Evolutionary conservation across 805 yeast species (phyloP), one percentile per base, ranked within the genome.

Genomic region (Lachancea thermotolerans): DNA sequence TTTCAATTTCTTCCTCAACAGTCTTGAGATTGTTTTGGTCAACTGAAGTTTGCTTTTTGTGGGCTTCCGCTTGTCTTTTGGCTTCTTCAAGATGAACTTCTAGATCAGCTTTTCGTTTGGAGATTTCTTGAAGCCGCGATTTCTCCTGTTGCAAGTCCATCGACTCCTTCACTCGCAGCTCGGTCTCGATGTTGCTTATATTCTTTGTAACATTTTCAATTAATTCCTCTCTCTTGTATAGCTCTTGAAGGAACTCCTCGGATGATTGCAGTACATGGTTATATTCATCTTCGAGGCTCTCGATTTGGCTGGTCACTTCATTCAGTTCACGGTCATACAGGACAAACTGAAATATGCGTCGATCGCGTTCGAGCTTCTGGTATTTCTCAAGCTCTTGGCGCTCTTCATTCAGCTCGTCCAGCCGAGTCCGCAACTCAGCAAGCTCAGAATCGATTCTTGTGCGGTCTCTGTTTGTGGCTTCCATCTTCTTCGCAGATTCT

Each of bases 401-500:
- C 60, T 93, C 98, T 41, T 81, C 72, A 58, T 84, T 87, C 54
- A 93, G 75, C 64, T 89, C 96, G 2, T 76, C 68, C 40, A 91
- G 70, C 56, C 95, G 73, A 38, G 77, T 81, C 47, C 82, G 81
- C 38, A 89, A 79, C 49, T 82, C 82, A 15, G 65, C 64, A 55
- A 91, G 69, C 62, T 87, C 81, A 53, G 82, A 88, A 49, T 78
- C 85, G 41, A 87, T 85, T 57, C 86, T 79, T 44, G 74, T 79
- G 51, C 82, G 75, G 54, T 86, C 86, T 49, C 71, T 73, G 49
- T 75, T 78, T 0, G 96, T 81, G 48, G 78, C 80, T 4, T 70
- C 69, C 89, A 90, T 86, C 54, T 88, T 91, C 59, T 81, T 83
- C 49, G 74, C 67, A 1, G 96, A 85, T 46, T 89, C 95, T 47